Evolutionary conservation across 2,329 filamentous ascomycete genomes (phyloP), one percentile per base, ranked within the genome.

Genomic region (Ceratocystis colombiana): DNA sequence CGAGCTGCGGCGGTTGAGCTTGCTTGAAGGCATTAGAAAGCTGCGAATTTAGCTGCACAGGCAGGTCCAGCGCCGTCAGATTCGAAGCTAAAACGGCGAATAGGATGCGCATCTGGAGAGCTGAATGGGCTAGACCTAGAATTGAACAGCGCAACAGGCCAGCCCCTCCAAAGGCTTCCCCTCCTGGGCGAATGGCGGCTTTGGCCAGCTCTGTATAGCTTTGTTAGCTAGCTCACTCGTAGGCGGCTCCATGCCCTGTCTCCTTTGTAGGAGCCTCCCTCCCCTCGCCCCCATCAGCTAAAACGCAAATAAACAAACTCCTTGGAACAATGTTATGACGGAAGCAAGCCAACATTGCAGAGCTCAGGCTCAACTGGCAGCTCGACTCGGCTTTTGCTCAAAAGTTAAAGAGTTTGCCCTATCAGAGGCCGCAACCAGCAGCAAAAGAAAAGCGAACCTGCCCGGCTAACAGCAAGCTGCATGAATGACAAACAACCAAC

Each of bases 401-500:
- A 30, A 59, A 2, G 7, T 37, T 8, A 12, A n/a, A 10, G 48
- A 7, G 7, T n/a, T 30, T 3, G 12, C 28, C 28, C 55, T 33
- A 59, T 37, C 4, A 59, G 25, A 53, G 12, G 48, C 10, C 10
- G 22, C 10, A 15, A 37, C 20, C 8, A 17, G 8, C 55, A 59
- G 55, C 22, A 53, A 20, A n/a, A 37, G 17, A 5, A 59, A 33
- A 37, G 55, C 48, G 25, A 25, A 37, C 37, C 37, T 41, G 37
- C 4, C 10, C 37, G 30, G 20, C 46, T 50, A 50, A 22, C 46
- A 22, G 46, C 46, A n/a, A 50, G n/a, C n/a, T 25, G 48, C 48
- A 53, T 53, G 48, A 41, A 53, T 53, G 48, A n/a, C 48, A 53
- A 53, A 25, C 48, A 53, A 53, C 37, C 37, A 25, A 53, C 48